phyloP scores from a whole-genome alignment of 106 monocot genomes.

The Dioscorea dumetorum region DNA sequence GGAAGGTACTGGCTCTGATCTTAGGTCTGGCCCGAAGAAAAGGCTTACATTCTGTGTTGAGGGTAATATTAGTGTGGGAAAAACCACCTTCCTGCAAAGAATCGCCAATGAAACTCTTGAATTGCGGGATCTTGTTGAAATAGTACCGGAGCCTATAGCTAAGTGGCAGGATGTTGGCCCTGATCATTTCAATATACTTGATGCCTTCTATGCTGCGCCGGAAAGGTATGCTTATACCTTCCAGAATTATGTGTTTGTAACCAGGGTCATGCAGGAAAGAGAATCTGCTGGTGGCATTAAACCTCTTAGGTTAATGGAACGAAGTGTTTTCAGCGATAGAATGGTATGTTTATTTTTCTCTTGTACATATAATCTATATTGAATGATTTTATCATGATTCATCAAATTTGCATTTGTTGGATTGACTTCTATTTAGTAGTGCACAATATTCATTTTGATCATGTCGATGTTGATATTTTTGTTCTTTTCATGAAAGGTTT shows the following conservation, averaged over 20 bases:
- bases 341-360: slow-evolving; percentile 45
- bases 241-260: slow-evolving; percentile 98
- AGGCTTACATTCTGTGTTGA: slow-evolving; percentile 97
- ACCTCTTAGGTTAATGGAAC: slow-evolving; percentile 88
- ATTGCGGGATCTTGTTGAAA: slow-evolving; percentile 90
- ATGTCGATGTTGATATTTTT: background rate
- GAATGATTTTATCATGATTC: background rate
- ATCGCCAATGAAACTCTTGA: slow-evolving; percentile 97
- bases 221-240: slow-evolving; percentile 98
- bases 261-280: slow-evolving; percentile 95
- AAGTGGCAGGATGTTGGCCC: slow-evolving; percentile 99
- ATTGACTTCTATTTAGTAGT: no score
- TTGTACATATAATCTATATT: background rate
- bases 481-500: slow-evolving; percentile 44
- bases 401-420: no score
- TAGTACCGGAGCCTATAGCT: slow-evolving; percentile 85
- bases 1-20: slow-evolving; percentile 15
- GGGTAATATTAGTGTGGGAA: slow-evolving; percentile 97
- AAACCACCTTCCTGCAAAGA: slow-evolving; percentile 89
- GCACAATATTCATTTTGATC: background rate
- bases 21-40: slow-evolving; percentile 57
- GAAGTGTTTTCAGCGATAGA: slow-evolving; percentile 96
- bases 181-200: slow-evolving; percentile 98
- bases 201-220: slow-evolving; percentile 94
- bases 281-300: slow-evolving; percentile 83